Conservation (phyloP, 306 rosid genomes). For the Crotalaria pallida region DNA sequence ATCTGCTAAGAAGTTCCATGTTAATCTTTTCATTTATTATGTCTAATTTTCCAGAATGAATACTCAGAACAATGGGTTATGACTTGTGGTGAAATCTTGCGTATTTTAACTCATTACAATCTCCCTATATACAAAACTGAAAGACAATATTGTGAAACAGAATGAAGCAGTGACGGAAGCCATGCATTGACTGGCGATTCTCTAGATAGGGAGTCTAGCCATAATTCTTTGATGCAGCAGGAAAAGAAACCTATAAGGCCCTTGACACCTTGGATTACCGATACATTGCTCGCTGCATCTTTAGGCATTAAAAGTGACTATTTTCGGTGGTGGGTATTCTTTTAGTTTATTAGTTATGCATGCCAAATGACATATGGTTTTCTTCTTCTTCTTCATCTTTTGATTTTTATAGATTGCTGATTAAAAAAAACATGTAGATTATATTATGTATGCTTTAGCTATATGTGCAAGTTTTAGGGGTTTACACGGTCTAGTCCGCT, state of each 20-base stretch:
- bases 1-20: not conserved
- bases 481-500: too few species aligned
- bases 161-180: slow-evolving; percentile 84
- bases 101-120: slow-evolving; percentile 92
- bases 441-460: too few species aligned
- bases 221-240: slow-evolving; percentile 37
- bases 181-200: slow-evolving; percentile 72
- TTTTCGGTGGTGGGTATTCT: slow-evolving; percentile 79
- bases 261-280: slow-evolving; percentile 93
- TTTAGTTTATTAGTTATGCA: too few species aligned
- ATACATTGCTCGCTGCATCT: slow-evolving; percentile 84
- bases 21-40: slow-evolving; percentile 7
- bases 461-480: too few species aligned
- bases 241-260: too few species aligned
- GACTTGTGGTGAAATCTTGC: slow-evolving; percentile 92
- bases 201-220: slow-evolving; percentile 43
- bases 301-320: slow-evolving; percentile 92
- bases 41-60: slow-evolving; percentile 52
- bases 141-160: slow-evolving; percentile 51
- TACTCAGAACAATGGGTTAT: slow-evolving; percentile 98
- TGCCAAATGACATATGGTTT: not conserved
- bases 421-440: too few species aligned
- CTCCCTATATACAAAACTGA: slow-evolving; percentile 84
- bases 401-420: too few species aligned
- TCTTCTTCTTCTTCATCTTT: too few species aligned